These are phyloP conservation scores for Starmerella kuoi DNA, from an alignment of 805 yeast species.

Conservation along the genomic window DNA sequence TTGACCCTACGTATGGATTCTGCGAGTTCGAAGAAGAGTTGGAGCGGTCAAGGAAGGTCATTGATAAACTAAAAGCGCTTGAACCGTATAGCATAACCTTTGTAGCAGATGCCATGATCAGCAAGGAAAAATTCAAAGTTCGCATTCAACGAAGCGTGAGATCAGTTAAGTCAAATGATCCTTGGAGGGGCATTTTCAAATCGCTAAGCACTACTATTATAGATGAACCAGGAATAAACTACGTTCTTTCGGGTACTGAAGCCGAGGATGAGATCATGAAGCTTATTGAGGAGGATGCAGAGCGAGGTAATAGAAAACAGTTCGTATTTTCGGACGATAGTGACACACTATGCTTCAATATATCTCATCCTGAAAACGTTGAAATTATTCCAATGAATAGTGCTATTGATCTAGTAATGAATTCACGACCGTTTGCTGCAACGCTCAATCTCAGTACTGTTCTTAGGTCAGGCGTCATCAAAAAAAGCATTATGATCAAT, in stretches of 20 bases:
- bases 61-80: background rate
- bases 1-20: background rate
- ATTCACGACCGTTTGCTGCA: background rate
- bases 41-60: background rate
- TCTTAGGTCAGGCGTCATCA: background rate
- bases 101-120: background rate
- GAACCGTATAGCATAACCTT: background rate
- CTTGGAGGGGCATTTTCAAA: background rate
- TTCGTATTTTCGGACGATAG: conserved; percentile 8
- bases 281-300: conserved; percentile 7
- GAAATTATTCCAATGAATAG: background rate
- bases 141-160: background rate
- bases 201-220: background rate
- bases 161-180: background rate
- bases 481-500: background rate
- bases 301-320: conserved; percentile 5
- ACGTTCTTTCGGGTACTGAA: conserved; percentile 9
- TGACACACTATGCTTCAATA: conserved; percentile 1
- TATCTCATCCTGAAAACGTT: background rate
- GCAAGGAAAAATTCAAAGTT: background rate
- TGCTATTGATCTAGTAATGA: background rate
- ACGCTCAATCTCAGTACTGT: background rate
- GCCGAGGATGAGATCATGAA: conserved; percentile 15
- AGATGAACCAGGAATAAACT: background rate
- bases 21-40: background rate